Conservation (phyloP, 352 stramenopile genomes). For the Lagenidium giganteum region DNA sequence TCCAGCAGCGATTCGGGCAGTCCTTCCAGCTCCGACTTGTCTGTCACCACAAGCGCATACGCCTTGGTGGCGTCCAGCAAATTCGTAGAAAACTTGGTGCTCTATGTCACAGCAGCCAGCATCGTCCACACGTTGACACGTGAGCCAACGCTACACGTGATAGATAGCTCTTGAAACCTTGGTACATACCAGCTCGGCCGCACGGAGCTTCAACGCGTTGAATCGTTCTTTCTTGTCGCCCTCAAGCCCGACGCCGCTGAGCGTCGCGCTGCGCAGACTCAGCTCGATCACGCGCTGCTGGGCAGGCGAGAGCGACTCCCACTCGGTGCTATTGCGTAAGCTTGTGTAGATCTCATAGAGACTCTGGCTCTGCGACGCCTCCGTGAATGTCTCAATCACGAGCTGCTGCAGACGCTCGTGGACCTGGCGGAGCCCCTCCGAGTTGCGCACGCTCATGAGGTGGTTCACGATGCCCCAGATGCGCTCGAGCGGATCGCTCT, state of each 20-base stretch:
- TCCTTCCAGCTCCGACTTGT: constrained; percentile 85
- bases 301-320: constrained; percentile 40
- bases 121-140: not conserved
- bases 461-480: constrained; percentile 95
- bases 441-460: constrained; percentile 97
- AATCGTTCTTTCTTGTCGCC: constrained; percentile 90
- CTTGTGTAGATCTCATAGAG: constrained; percentile 89
- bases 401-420: constrained; percentile 92
- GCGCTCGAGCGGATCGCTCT: constrained; percentile 89
- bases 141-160: too few relatives aligned
- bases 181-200: constrained; percentile 85
- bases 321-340: constrained; percentile 67
- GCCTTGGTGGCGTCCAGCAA: constrained; percentile 96
- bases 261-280: constrained; percentile 80
- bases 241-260: constrained; percentile 92
- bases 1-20: constrained; percentile 89
- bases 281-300: constrained; percentile 90
- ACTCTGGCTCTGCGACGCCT: constrained; percentile 89
- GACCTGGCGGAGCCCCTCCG: constrained; percentile 89
- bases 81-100: constrained; percentile 96
- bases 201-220: constrained; percentile 94
- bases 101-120: constrained; percentile 24
- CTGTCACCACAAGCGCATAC: constrained; percentile 86
- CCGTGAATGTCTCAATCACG: constrained; percentile 91
- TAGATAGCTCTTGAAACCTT: not conserved